Conservation (phyloP, 257 asterid species). For the Verbena officinalis region DNA sequence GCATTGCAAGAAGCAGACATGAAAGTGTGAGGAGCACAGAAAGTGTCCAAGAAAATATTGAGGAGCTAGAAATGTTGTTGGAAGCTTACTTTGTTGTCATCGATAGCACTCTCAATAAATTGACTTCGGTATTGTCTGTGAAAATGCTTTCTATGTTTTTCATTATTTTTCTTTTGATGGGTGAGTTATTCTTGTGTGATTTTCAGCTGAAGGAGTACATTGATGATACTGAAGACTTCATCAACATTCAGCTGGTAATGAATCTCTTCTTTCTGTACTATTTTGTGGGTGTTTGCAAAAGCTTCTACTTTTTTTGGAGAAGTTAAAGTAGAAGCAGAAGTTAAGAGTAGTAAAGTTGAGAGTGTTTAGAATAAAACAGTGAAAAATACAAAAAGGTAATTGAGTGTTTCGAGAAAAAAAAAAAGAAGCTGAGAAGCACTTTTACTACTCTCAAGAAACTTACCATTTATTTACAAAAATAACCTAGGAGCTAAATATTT, state of each 20-base stretch:
- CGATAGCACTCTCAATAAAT: constrained; percentile 94
- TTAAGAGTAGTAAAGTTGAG: no score
- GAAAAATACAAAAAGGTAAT: no score
- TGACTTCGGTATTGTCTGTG: constrained; percentile 79
- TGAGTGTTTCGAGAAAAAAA: no score
- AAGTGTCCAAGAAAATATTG: constrained; percentile 68
- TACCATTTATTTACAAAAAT: no score
- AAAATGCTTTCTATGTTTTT: constrained; percentile 16
- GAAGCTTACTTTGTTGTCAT: constrained; percentile 99
- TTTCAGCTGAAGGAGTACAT: constrained; percentile 95
- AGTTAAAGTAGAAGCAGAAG: no score
- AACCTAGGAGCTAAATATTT: no score
- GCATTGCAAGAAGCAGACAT: constrained; percentile 95
- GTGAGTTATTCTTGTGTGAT: constrained; percentile 28
- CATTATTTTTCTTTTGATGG: constrained; percentile 5
- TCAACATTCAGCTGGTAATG: constrained; percentile 97
- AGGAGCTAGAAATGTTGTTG: constrained; percentile 96
- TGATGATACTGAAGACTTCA: constrained; percentile 96
- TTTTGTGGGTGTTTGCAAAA: no score
- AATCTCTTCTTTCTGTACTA: neutral
- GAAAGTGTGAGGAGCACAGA: constrained; percentile 91
- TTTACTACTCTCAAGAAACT: no score
- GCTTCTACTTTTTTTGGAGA: no score
- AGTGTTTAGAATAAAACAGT: no score
- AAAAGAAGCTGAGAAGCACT: no score